Percentiles rank a stretch among this genome's conserved stretches.
Conservation (phyloP, 768 basidiomycete genomes). For the Pleurotus giganteus region DNA sequence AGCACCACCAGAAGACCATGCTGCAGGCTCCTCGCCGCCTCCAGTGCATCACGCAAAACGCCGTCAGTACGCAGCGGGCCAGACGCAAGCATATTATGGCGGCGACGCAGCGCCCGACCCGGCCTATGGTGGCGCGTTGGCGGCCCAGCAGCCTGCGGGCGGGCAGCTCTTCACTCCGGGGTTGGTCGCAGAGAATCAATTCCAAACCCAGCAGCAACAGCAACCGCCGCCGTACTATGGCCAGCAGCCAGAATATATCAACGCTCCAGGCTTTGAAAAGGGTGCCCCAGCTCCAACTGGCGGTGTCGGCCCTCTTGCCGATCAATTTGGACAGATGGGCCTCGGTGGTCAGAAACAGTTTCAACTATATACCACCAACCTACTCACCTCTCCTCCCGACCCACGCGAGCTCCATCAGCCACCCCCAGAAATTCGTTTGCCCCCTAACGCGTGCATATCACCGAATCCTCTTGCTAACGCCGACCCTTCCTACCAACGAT, state of each 20-base stretch:
- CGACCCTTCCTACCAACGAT: conserved; percentile 88
- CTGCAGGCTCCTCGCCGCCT: conserved; percentile 40
- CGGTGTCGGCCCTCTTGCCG: conserved; percentile 61
- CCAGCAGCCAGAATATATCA: conserved; percentile 48
- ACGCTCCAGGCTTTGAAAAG: conserved; percentile 37
- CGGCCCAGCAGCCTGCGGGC: conserved; percentile 36
- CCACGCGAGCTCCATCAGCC: conserved; percentile 77
- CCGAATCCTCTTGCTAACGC: conserved; percentile 79
- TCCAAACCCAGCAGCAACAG: conserved; percentile 59
- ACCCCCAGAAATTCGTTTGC: conserved; percentile 88
- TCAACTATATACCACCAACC: conserved; percentile 83
- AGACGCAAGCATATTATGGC: conserved; percentile 87
- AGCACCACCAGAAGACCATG: conserved; percentile 33
- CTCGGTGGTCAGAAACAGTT: conserved; percentile 76
- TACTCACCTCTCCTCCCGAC: conserved; percentile 91
- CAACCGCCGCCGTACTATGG: conserved; percentile 41
- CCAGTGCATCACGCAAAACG: conserved; percentile 58
- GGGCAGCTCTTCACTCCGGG: conserved; percentile 87
- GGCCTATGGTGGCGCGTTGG: conserved; percentile 39
- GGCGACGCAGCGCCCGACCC: conserved; percentile 45
- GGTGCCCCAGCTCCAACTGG: conserved; percentile 14
- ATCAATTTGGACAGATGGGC: conserved; percentile 90
- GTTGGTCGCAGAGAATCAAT: conserved; percentile 66
- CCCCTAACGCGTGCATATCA: conserved; percentile 79
- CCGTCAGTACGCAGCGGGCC: conserved; percentile 92